Evolutionary conservation across 306 rosid species (phyloP).

Genomic region (Corylus americana): DNA sequence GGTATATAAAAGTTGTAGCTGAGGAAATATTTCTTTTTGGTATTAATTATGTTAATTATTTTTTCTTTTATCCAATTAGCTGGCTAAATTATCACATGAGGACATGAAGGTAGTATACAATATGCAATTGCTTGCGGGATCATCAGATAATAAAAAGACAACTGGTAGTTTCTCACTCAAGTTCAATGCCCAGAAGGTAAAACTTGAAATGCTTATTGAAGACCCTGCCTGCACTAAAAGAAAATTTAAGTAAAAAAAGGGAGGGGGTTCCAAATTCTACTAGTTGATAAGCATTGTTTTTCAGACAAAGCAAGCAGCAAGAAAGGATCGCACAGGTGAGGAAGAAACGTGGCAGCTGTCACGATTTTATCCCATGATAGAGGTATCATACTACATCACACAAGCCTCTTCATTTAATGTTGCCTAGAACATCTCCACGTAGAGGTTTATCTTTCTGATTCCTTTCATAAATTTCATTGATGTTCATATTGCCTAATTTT

Average conservation of each 20-base stretch:
- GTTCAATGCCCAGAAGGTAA: conserved; percentile 78
- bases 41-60: conserved; percentile 15
- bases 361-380: conserved; percentile 86
- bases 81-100: conserved; percentile 75
- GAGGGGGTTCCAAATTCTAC: background rate
- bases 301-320: conserved; percentile 74
- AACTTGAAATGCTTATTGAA: conserved; percentile 22
- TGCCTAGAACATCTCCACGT: background rate
- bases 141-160: conserved; percentile 45
- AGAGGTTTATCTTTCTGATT: background rate
- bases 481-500: background rate
- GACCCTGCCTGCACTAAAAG: conserved; percentile 2
- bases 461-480: background rate
- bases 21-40: background rate
- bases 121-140: conserved; percentile 71
- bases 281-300: conserved; percentile 9
- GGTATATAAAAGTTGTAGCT: conserved; percentile 7
- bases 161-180: conserved; percentile 68
- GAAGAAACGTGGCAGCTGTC: conserved; percentile 88
- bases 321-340: conserved; percentile 76
- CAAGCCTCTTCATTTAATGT: conserved; percentile 12
- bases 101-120: conserved; percentile 85
- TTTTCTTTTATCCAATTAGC: conserved; percentile 41
- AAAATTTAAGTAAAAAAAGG: background rate
- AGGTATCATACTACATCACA: conserved; percentile 50